phyloP scores from a whole-genome alignment of 805 yeast genomes.

The Hanseniaspora singularis region DNA sequence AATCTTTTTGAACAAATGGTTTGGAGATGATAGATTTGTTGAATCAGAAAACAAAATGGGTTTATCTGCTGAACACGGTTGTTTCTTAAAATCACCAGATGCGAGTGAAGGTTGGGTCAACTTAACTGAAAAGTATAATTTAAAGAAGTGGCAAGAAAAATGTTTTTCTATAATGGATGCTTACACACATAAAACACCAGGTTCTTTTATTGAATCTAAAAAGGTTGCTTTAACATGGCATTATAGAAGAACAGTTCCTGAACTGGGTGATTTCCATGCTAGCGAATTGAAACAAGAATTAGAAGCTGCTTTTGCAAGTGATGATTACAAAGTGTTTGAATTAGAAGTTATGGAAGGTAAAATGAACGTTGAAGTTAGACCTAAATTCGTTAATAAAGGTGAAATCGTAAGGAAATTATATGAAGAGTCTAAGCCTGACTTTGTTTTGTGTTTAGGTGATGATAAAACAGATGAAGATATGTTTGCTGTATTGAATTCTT shows the following conservation, averaged over 20 bases:
- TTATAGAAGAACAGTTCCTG: slow-evolving; percentile 89
- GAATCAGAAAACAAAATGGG: slow-evolving; percentile 47
- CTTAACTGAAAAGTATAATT: slow-evolving; percentile 67
- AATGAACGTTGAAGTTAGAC: slow-evolving; percentile 95
- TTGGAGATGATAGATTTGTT: slow-evolving; percentile 36
- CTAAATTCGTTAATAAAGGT: slow-evolving; percentile 88
- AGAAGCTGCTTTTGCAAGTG: slow-evolving; percentile 47
- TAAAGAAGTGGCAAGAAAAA: slow-evolving; percentile 78
- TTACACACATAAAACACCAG: slow-evolving; percentile 83
- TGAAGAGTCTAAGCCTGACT: slow-evolving; percentile 55
- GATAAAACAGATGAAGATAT: slow-evolving; percentile 96
- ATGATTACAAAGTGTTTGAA: slow-evolving; percentile 33
- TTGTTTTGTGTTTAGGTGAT: slow-evolving; percentile 84
- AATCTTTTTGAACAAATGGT: slow-evolving; percentile 74
- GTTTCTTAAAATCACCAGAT: slow-evolving; percentile 72
- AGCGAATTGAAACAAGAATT: slow-evolving; percentile 56
- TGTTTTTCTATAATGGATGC: slow-evolving; percentile 62
- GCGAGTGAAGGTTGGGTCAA: slow-evolving; percentile 58
- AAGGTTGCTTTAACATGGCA: slow-evolving; percentile 97
- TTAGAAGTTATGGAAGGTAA: slow-evolving; percentile 95
- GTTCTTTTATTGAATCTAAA: slow-evolving; percentile 73
- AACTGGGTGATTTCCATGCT: slow-evolving; percentile 80
- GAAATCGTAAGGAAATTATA: slow-evolving; percentile 61
- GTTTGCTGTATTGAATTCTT: slow-evolving; percentile 64
- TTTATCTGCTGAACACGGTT: slow-evolving; percentile 93